Conservation (phyloP, 1,284 basidiomycete species). For the Thecaphora thlaspeos region DNA sequence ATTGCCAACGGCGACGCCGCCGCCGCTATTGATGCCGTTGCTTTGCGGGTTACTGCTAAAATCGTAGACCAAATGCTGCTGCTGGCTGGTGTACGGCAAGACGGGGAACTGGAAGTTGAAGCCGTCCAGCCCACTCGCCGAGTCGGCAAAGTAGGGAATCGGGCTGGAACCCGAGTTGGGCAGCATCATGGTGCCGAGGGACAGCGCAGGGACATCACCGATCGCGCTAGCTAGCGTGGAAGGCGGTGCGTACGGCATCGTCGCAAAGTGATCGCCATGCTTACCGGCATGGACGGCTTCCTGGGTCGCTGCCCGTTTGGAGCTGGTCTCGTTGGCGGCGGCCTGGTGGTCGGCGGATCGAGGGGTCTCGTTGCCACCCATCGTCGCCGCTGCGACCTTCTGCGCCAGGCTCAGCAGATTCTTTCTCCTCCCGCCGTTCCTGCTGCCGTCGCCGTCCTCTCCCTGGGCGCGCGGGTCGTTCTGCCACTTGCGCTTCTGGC, state of each 20-base stretch:
- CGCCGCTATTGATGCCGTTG: too few relatives aligned
- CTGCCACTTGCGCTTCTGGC: constrained; percentile 33
- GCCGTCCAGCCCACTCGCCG: too few relatives aligned
- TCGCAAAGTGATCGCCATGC: constrained; percentile 10
- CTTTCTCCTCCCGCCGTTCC: constrained; percentile 18
- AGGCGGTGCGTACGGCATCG: too few relatives aligned
- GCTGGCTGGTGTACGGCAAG: constrained; percentile 19
- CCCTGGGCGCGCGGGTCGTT: constrained; percentile 20
- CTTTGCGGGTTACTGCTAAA: constrained; percentile 7
- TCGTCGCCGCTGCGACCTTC: constrained; percentile 41
- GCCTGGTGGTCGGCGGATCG: background rate
- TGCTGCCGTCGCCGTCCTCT: constrained; percentile 6
- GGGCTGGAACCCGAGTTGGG: constrained; percentile 16
- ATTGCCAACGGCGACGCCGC: too few relatives aligned
- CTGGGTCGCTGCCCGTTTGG: constrained; percentile 25
- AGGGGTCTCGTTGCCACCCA: constrained; percentile 3
- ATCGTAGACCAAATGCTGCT: constrained; percentile 11
- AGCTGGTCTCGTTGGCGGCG: constrained; percentile 7
- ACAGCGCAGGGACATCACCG: constrained; percentile 19
- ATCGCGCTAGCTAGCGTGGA: too few relatives aligned
- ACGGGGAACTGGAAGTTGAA: constrained; percentile 28
- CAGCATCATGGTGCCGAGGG: constrained; percentile 23
- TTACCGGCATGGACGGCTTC: constrained; percentile 10
- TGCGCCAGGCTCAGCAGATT: constrained; percentile 45
- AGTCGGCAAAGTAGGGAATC: background rate